Evolutionary conservation across 306 rosid species (phyloP).

Genomic region (Malus domestica): DNA sequence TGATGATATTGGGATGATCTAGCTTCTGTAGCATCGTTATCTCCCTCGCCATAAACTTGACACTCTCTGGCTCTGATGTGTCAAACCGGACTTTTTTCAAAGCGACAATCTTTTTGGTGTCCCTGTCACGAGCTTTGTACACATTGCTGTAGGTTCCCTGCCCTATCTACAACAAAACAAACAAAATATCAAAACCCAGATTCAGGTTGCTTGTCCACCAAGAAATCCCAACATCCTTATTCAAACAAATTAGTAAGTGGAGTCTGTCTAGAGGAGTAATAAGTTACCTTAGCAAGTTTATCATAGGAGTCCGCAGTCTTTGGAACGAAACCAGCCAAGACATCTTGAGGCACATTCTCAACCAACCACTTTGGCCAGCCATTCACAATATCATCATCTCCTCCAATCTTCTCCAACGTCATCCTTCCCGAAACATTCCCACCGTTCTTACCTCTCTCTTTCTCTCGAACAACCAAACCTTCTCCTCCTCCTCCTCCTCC

Average conservation of each 20-base stretch:
- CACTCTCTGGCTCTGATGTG: constrained; percentile 62
- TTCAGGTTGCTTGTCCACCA: neutral
- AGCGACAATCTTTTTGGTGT: constrained; percentile 54
- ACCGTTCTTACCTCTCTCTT: neutral
- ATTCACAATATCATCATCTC: constrained; percentile 31
- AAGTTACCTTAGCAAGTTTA: constrained; percentile 54
- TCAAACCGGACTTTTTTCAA: constrained; percentile 71
- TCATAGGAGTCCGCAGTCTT: constrained; percentile 62
- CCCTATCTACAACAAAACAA: constrained; percentile 35
- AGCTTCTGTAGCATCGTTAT: constrained; percentile 43
- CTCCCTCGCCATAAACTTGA: constrained; percentile 81
- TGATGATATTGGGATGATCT: constrained; percentile 72
- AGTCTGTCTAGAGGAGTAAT: neutral
- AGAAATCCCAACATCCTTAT: neutral
- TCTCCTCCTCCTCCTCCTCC: neutral
- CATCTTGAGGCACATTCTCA: constrained; percentile 39
- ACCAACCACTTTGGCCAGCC: constrained; percentile 78
- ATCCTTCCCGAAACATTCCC: constrained; percentile 10
- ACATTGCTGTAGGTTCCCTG: constrained; percentile 83
- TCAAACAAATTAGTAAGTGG: neutral
- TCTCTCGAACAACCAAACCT: neutral
- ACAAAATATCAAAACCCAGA: neutral
- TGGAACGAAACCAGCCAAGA: constrained; percentile 43
- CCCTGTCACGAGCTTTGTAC: constrained; percentile 66
- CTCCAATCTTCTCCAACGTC: constrained; percentile 32